Percentiles rank a stretch among this genome's conserved stretches.
phyloP scores from a whole-genome alignment of 1,284 basidiomycete genomes.

The Rhizopogon parksii region DNA sequence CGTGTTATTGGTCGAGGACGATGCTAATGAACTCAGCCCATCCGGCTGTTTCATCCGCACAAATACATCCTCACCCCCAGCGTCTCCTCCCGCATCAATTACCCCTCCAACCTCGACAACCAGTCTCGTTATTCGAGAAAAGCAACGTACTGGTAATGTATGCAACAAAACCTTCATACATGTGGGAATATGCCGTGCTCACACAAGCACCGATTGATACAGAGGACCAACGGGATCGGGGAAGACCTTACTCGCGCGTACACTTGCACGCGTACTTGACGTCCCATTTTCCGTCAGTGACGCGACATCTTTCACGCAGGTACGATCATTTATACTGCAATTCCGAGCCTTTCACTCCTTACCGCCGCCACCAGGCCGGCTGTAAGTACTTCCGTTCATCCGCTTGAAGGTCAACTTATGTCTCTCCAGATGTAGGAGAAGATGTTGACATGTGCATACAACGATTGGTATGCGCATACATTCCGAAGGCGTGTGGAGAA shows the following conservation, averaged over 20 bases:
- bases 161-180: background rate
- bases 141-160: conserved; percentile 86
- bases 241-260: conserved; percentile 82
- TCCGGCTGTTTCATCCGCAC: conserved; percentile 42
- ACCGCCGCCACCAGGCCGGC: conserved; percentile 49
- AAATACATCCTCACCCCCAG: conserved; percentile 48
- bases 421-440: conserved; percentile 78
- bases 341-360: conserved; percentile 7
- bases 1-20: background rate
- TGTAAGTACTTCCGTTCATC: conserved; percentile 43
- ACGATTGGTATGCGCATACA: conserved; percentile 50
- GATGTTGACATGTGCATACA: conserved; percentile 90
- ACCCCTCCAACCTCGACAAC: conserved; percentile 36
- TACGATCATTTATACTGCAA: conserved; percentile 23
- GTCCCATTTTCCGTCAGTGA: conserved; percentile 89
- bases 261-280: conserved; percentile 79
- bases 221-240: conserved; percentile 82
- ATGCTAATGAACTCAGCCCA: conserved; percentile 19
- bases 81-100: conserved; percentile 32
- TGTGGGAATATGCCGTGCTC: background rate
- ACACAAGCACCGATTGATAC: conserved; percentile 11
- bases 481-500: background rate
- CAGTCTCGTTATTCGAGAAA: conserved; percentile 75
- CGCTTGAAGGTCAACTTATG: conserved; percentile 11
- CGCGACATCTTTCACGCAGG: conserved; percentile 80